Evolutionary conservation across 495 filamentous ascomycete genomes (phyloP), one percentile per base, ranked within the genome.

Genomic region (Thozetella sp.): DNA sequence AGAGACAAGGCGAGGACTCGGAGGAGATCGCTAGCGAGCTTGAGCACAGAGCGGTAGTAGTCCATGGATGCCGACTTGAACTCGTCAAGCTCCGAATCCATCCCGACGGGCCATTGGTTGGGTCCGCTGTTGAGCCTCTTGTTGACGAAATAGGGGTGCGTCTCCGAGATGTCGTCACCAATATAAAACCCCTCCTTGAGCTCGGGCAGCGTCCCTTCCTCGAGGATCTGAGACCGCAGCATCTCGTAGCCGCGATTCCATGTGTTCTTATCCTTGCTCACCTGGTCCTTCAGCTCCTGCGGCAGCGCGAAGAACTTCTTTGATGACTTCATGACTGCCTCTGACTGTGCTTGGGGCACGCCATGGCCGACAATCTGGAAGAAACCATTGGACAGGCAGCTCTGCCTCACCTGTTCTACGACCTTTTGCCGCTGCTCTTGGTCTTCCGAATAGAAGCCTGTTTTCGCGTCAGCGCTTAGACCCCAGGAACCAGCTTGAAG

Each of bases 311-410:
- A 77, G 12, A 78, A 55, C 6, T 25, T 65, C 13, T 63, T 60
- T 11, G 60, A 57, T 53, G 57, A 51, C 20, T 63, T 19, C 19
- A 77, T 25, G 20, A 76, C 22, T 0, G 53, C 54, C 4, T 63
- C 51, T 46, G 74, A 72, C 24, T 43, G 3, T 1, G 26, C 55
- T 13, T 63, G 37, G 25, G 74, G 69, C 1, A 84, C 68, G 50
- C 76, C 74, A 56, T 84, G 81, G 62, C 76, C 75, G 9, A 62
- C 76, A 54, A 79, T 70, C 58, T 81, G 78, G 64, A 84, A 80
- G 62, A 83, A 84, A n/a, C 80, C 80, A 62, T 78, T 72, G 17
- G 55, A 46, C 1, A n/a, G n/a, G 54, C 63, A 69, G 2, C 73
- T 74, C 26, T 71, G 57, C 1, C 66, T 58, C 10, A 80, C 70